Evolutionary conservation across 306 rosid species (phyloP).

Genomic region (Mucuna pruriens): DNA sequence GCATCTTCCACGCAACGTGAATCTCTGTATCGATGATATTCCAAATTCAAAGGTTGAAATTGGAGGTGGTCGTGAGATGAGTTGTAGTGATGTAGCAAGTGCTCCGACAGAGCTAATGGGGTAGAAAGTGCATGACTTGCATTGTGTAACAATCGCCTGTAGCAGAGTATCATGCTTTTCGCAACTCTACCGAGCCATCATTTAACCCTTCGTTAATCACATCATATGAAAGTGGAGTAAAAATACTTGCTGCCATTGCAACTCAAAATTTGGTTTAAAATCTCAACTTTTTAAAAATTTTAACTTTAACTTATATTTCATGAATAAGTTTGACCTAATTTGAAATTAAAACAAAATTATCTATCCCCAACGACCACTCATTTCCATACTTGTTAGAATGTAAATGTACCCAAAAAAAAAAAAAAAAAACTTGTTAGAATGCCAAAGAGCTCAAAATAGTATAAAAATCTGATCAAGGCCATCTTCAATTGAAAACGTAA

Average conservation of each 20-base stretch:
- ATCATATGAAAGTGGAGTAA: not conserved
- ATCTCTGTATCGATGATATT: conserved; percentile 47
- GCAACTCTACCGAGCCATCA: not conserved
- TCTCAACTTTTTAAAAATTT: no score
- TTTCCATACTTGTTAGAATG: no score
- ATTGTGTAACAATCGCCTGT: conserved; percentile 36
- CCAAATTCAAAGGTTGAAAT: conserved; percentile 32
- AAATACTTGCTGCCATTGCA: not conserved
- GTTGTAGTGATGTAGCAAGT: conserved; percentile 37
- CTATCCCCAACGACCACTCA: no score
- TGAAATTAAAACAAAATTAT: no score
- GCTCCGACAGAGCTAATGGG: conserved; percentile 30
- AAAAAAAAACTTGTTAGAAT: no score
- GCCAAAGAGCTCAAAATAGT: no score
- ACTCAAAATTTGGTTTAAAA: no score
- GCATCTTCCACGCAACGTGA: conserved; percentile 63
- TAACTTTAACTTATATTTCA: no score
- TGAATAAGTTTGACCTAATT: no score
- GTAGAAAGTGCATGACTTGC: conserved; percentile 40
- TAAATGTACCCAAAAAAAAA: no score
- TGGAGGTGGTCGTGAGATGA: conserved; percentile 40
- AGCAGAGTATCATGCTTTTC: conserved; percentile 37
- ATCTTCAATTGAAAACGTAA: no score
- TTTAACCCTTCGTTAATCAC: not conserved
- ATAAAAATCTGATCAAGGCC: no score